Percentiles rank a stretch among this genome's conserved stretches.
phyloP scores from a whole-genome alignment of 768 basidiomycete species.

The Tylopilus subfusipes region DNA sequence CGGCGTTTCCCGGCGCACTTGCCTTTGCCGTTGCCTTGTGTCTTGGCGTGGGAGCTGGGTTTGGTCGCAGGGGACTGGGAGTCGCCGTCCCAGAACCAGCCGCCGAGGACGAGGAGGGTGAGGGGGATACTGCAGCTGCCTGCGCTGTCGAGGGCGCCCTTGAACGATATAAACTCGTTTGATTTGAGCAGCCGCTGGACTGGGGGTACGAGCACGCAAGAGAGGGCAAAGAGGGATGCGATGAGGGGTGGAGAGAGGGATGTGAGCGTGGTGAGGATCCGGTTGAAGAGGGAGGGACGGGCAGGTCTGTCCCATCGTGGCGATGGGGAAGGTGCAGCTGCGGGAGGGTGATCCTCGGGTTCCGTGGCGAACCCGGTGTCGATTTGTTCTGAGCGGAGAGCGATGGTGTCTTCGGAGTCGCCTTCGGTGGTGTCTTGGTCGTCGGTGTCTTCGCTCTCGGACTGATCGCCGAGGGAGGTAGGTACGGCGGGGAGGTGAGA shows the following conservation, averaged over 20 bases:
- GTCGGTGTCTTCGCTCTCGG: constrained; percentile 22
- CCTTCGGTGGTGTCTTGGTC: constrained; percentile 13
- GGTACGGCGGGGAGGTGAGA: constrained; percentile 23
- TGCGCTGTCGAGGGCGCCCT: constrained; percentile 60
- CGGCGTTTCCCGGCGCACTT: constrained; percentile 1
- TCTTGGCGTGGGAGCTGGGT: not conserved
- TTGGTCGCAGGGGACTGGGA: not conserved
- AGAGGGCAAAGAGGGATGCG: constrained; percentile 68
- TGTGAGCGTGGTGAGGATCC: constrained; percentile 12
- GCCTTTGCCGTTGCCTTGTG: constrained; percentile 7
- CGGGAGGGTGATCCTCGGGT: constrained; percentile 3
- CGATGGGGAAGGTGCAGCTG: not conserved
- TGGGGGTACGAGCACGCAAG: constrained; percentile 74
- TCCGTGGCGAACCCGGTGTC: constrained; percentile 16
- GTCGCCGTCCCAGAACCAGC: constrained; percentile 71
- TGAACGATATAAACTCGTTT: constrained; percentile 59
- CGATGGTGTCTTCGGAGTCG: constrained; percentile 24
- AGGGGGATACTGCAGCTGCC: constrained; percentile 84
- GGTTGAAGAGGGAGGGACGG: not conserved
- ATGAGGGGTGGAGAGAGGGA: constrained; percentile 92
- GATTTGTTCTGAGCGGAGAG: not conserved
- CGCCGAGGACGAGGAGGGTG: constrained; percentile 88
- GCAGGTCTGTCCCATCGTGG: constrained; percentile 5
- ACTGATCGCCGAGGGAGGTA: constrained; percentile 22
- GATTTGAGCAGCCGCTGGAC: constrained; percentile 66